Evolutionary conservation across 805 yeast species (phyloP).

Genomic region (Cyberlindnera mycetangii): DNA sequence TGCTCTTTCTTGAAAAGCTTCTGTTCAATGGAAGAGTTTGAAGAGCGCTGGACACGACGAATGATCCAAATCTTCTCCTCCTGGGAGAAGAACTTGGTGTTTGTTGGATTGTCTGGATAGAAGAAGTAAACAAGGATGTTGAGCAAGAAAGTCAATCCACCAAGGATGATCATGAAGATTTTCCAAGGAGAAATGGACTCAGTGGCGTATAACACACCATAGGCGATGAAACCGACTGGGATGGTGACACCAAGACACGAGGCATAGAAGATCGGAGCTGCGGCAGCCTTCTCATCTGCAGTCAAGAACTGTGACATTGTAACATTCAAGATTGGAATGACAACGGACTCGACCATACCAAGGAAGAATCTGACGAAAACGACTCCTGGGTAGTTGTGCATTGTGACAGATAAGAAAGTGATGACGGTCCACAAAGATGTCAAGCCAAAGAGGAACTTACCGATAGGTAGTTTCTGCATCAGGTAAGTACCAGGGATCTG

Average conservation of each 20-base stretch:
- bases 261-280: conserved; percentile 52
- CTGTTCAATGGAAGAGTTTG: conserved; percentile 41
- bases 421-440: conserved; percentile 44
- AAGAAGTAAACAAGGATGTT: conserved; percentile 34
- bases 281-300: conserved; percentile 44
- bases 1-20: conserved; percentile 42
- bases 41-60: conserved; percentile 38
- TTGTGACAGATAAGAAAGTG: conserved; percentile 45
- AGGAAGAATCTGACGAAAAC: conserved; percentile 46
- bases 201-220: conserved; percentile 34
- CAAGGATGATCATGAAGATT: conserved; percentile 52
- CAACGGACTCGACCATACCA: conserved; percentile 48
- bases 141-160: conserved; percentile 47
- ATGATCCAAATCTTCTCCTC: conserved; percentile 53
- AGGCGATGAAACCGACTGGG: conserved; percentile 49
- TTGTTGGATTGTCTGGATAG: conserved; percentile 58
- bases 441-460: conserved; percentile 36
- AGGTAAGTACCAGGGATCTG: conserved; percentile 41
- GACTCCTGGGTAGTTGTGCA: conserved; percentile 43
- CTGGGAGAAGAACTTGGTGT: conserved; percentile 42
- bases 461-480: conserved; percentile 43
- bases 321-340: conserved; percentile 41
- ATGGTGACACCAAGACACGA: conserved; percentile 50
- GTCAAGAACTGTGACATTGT: conserved; percentile 52
- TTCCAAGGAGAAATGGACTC: conserved; percentile 43